Conservation (phyloP, 805 yeast species). For the Lipomyces lipofer region DNA sequence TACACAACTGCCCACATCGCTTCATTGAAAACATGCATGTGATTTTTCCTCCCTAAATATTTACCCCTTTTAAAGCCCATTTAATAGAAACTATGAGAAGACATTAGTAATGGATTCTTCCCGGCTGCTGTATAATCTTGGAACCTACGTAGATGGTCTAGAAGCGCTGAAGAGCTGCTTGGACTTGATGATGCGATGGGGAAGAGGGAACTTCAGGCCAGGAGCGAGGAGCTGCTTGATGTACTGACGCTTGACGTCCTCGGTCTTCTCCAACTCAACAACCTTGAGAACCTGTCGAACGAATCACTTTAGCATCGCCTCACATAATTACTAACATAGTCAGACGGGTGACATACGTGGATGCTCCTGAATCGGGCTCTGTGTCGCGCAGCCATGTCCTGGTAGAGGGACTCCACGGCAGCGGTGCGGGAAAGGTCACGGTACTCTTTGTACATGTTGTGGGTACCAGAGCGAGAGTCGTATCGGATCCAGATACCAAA, state of each 20-base stretch:
- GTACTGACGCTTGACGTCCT: conserved; percentile 99
- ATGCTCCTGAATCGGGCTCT: conserved; percentile 99
- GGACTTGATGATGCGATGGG: conserved; percentile 97
- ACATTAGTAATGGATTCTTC: neutral
- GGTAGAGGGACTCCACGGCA: conserved; percentile 98
- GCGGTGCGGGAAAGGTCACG: conserved; percentile 99
- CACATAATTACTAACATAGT: no score
- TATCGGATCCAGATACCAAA: conserved; percentile 99
- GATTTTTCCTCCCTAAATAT: neutral
- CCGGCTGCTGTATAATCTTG: neutral
- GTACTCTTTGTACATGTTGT: conserved; percentile 99
- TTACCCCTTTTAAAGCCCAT: neutral
- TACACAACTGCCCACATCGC: neutral
- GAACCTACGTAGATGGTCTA: conserved; percentile 77
- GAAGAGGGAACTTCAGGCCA: conserved; percentile 99
- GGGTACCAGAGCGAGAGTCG: conserved; percentile 99
- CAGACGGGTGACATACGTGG: conserved; percentile 56
- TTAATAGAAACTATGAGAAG: neutral
- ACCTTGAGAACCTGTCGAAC: conserved; percentile 74
- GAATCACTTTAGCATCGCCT: no score
- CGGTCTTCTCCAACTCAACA: conserved; percentile 96
- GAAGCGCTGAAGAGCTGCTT: conserved; percentile 83
- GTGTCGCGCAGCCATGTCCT: conserved; percentile 99
- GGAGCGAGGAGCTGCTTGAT: conserved; percentile 92
- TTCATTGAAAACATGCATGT: conserved; percentile 1